Base-by-base conservation (phyloP, 768 basidiomycete genomes). In the Rhodosporidiobolus sp. region DNA sequence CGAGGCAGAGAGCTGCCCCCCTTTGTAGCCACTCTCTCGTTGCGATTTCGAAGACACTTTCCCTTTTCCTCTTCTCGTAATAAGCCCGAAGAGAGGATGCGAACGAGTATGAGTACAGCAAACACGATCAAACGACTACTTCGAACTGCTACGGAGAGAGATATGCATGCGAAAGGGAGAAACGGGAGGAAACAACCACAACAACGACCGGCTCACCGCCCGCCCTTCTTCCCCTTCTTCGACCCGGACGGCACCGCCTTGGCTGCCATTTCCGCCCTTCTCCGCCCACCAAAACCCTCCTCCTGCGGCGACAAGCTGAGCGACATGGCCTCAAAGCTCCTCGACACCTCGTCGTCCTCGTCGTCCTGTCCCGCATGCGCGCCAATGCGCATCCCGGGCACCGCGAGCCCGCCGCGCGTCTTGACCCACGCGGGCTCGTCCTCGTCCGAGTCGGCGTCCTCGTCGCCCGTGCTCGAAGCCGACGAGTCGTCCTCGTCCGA, bases 281-380 rank as follows among this genome's bases (percentile, higher is more conserved):
- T 60, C 19, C 70, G 57, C 26, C 70, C 74, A 1, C 74, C 74
- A 26, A 75, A 75, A 35, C 65, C 63, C 49, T 59, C 67, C 3
- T 56, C 16, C 20, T 70, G 64, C n/a, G 75, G 75, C 22, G 61
- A 58, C 46, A 71, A 62, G 46, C 57, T 43, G 46, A 77, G 54
- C 22, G 62, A 54, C 77, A 78, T 78, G 34, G 76, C 76, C 49
- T 78, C 77, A 54, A 78, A 76, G 45, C 65, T 69, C 46, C 70
- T 66, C 28, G 66, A 56, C 20, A 76, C 72, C 26, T 73, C 72
- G n/a, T 72, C 78, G 45, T 73, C 76, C 17, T 76, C 76, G 26
- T 77, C 78, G 14, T 70, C 70, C 30, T 62, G 70, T 19, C 67
- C 69, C 26, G 68, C 55, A 20, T 65, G 55, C 11, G 63, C 59